phyloP scores from a whole-genome alignment of 352 stramenopile genomes.

The Globisporangium cylindrosporum region DNA sequence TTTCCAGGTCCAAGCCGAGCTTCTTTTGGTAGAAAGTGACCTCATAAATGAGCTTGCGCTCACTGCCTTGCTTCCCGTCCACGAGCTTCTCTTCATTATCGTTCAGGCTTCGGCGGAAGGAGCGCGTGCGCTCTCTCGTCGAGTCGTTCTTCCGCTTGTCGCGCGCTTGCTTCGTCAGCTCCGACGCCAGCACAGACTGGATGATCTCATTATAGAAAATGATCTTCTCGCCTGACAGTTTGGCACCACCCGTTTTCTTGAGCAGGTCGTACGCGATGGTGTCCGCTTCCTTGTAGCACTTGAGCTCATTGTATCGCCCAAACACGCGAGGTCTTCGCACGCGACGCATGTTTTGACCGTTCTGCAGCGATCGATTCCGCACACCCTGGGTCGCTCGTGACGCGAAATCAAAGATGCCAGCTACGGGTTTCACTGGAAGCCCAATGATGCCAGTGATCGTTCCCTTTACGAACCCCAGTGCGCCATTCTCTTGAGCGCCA shows the following conservation, averaged over 20 bases:
- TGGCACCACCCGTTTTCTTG: conserved; percentile 63
- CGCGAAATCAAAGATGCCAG: conserved; percentile 89
- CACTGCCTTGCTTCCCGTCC: conserved; percentile 22
- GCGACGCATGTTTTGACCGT: conserved; percentile 73
- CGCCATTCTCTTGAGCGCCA: conserved; percentile 72
- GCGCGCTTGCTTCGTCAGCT: conserved; percentile 76
- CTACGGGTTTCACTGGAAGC: conserved; percentile 82
- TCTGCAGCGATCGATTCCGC: conserved; percentile 77
- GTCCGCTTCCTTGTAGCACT: conserved; percentile 87
- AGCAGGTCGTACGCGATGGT: conserved; percentile 84
- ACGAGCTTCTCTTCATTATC: conserved; percentile 53
- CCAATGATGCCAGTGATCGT: conserved; percentile 88
- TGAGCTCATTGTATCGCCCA: conserved; percentile 87
- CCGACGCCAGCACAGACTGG: conserved; percentile 65
- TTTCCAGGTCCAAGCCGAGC: conserved; percentile 83
- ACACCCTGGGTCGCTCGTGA: conserved; percentile 84
- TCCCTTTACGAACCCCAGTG: conserved; percentile 80
- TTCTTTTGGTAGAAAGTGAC: conserved; percentile 82
- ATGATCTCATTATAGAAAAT: conserved; percentile 88
- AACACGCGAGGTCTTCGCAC: conserved; percentile 83
- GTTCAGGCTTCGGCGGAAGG: conserved; percentile 61
- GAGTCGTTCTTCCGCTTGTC: conserved; percentile 61
- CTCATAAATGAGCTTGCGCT: conserved; percentile 73
- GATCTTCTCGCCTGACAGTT: conserved; percentile 80
- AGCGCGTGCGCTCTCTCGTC: conserved; percentile 61